Percentiles rank a stretch among this genome's conserved stretches.
Evolutionary conservation across 2,329 filamentous ascomycete species (phyloP).

Genomic region (Alternaria sp.): DNA sequence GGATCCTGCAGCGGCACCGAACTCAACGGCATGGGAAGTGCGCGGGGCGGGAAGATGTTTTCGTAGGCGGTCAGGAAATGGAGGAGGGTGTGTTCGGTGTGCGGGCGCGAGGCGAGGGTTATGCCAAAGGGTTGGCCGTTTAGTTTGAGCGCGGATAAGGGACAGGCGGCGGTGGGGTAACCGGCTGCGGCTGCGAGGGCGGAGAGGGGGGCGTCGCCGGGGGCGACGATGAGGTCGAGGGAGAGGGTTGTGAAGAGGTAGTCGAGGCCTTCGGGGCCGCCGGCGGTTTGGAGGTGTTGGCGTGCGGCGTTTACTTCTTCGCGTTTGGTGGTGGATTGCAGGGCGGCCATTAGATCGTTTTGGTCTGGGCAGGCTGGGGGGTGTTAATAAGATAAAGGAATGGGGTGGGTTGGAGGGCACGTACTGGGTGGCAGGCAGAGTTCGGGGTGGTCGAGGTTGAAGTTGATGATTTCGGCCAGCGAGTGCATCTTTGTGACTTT

Average conservation of each 20-base stretch:
- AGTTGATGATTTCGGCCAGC: constrained; percentile 47
- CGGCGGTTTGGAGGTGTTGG: constrained; percentile 35
- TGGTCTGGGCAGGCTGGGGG: constrained; percentile 38
- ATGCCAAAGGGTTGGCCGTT: constrained; percentile 48
- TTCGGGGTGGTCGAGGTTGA: constrained; percentile 47
- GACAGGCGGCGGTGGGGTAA: constrained; percentile 46
- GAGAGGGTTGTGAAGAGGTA: constrained; percentile 36
- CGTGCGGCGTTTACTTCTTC: constrained; percentile 37
- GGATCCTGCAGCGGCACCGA: constrained; percentile 38
- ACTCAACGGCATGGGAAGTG: constrained; percentile 37
- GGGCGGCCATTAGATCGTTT: constrained; percentile 45
- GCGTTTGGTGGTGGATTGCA: constrained; percentile 29
- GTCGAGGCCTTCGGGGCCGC: constrained; percentile 43
- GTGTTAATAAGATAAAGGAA: neutral
- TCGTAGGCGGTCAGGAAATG: constrained; percentile 49
- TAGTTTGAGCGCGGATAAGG: constrained; percentile 42
- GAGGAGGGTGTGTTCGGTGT: constrained; percentile 42
- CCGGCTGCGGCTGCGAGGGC: constrained; percentile 45
- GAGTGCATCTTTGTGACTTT: constrained; percentile 46
- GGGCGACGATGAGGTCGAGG: constrained; percentile 44
- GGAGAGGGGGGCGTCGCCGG: constrained; percentile 45
- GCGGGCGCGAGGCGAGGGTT: constrained; percentile 38
- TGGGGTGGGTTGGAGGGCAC: neutral
- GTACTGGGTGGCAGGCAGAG: constrained; percentile 41
- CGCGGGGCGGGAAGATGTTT: constrained; percentile 42